Evolutionary conservation across 2,329 filamentous ascomycete genomes (phyloP), one percentile per base, ranked within the genome.

Genomic region (Pyrenochaeta sp.): DNA sequence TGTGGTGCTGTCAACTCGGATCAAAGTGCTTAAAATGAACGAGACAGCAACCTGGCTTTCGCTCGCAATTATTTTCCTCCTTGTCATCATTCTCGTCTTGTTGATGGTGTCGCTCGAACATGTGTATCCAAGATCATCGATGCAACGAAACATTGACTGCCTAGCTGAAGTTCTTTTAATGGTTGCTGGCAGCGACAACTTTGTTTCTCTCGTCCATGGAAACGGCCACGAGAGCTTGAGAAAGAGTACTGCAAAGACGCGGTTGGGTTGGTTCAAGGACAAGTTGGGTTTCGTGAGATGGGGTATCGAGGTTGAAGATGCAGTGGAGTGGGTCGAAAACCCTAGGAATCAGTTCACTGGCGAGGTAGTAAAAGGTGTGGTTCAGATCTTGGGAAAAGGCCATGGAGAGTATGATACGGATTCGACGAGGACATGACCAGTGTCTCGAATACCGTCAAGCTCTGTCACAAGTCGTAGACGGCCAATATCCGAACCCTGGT

Each of bases 261-360:
- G 39, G 32, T 45, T 67, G 39, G 64, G 64, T 0, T 65, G 61
- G 64, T 68, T 67, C 42, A 58, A 27, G 28, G 60, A 56, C 13
- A 30, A 12, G 22, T 40, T 49, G 15, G 64, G 62, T 5, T 27
- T 24, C 3, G 27, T 61, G 7, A 53, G 62, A 42, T 67, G 60
- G 64, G 64, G 62, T 7, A 43, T 66, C 39, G 59, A 68, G 40
- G 30, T 63, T 40, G 50, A 59, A 10, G 62, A 27, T 13, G 43
- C 15, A 1, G 53, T 59, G 10, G 53, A 57, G 28, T 59, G 60
- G 60, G 27, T 59, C 3, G 55, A 52, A 2, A 44, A 47, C 28
- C 32, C 36, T 34, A 37, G 22, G 47, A 27, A 40, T 40, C 7
- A 40, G 6, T 40, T 40, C 15, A 40, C 37, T 8, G 2, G 37